Base-by-base conservation (phyloP, 768 basidiomycete species). In the Artomyces pyxidatus region DNA sequence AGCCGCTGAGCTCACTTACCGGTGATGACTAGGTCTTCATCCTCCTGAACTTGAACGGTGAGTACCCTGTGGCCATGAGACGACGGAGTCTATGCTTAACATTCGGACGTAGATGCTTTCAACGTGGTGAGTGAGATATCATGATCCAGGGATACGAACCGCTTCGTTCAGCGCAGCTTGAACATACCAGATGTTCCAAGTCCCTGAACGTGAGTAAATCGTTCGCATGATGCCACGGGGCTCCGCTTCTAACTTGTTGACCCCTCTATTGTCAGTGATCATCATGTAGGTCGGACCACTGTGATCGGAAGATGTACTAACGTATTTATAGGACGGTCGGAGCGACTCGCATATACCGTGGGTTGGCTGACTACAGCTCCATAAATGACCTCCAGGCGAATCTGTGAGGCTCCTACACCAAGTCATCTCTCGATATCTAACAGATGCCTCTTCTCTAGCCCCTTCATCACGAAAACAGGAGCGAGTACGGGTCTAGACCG, bases 301-400 rank as follows among this genome's bases (percentile, higher is more conserved):
- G 14, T 35, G 32, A 35, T 35, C 32, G 2, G 17, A 14, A 4
- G 32, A 35, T 17, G 5, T 35, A 14, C 32, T 35, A 35, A 35
- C 32, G 4, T 35, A 35, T 35, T 14, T 35, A 8, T 35, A 35
- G 32, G 32, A 44, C 52, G 14, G 39, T 53, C 11, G 49, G 52
- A 4, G 52, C 48, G 16, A 41, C 52, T 32, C 52, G 52, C 21
- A 53, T 53, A 40, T 53, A 53, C 27, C 52, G 49, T 9, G 12
- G 44, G 44, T 45, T 53, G 14, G 49, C 49, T 4, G 49, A 53
- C 17, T 51, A 53, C 28, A 53, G 26, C 11, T 45, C 49, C 32
- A 53, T 53, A 35, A 25, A 49, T 4, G 52, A 53, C 6, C 6
- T 35, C 14, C 32, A 35, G 32, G n/a, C n/a, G n/a, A n/a, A n/a